Evolutionary conservation across 202 grass and related monocot species (phyloP).

Genomic region (Schoenoplectus triqueter): DNA sequence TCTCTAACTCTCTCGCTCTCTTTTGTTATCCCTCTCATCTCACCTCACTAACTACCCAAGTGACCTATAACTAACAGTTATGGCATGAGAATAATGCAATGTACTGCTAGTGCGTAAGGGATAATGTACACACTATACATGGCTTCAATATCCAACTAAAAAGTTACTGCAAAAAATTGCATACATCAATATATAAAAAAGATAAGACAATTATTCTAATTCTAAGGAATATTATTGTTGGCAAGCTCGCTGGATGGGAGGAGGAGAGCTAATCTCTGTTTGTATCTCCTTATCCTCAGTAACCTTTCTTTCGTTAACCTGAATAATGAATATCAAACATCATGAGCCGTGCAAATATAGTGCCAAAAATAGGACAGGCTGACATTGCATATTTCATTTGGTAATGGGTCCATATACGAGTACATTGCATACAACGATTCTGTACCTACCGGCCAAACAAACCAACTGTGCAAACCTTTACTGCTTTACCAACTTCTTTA

Average conservation of each 20-base stretch:
- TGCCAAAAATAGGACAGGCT: neutral
- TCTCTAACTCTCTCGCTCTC: neutral
- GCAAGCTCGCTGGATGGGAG: conserved; percentile 59
- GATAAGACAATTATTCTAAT: conserved; percentile 12
- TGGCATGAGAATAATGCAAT: neutral
- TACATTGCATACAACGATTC: neutral
- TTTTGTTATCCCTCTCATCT: neutral
- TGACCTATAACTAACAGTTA: neutral
- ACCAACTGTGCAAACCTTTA: neutral
- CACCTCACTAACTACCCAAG: neutral
- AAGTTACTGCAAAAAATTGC: neutral
- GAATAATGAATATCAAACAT: conserved; percentile 37
- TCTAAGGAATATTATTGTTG: conserved; percentile 17
- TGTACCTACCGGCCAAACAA: neutral
- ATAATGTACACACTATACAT: conserved; percentile 21
- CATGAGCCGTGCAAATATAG: neutral
- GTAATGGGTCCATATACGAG: neutral
- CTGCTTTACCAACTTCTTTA: neutral
- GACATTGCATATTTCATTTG: neutral
- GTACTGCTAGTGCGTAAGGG: neutral
- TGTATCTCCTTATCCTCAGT: conserved; percentile 75
- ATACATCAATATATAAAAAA: conserved; percentile 10
- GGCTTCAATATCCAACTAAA: neutral
- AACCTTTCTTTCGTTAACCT: conserved; percentile 75
- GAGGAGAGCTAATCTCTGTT: conserved; percentile 84